Base-by-base conservation (phyloP, 352 stramenopile species). In the Globisporangium middletonii region DNA sequence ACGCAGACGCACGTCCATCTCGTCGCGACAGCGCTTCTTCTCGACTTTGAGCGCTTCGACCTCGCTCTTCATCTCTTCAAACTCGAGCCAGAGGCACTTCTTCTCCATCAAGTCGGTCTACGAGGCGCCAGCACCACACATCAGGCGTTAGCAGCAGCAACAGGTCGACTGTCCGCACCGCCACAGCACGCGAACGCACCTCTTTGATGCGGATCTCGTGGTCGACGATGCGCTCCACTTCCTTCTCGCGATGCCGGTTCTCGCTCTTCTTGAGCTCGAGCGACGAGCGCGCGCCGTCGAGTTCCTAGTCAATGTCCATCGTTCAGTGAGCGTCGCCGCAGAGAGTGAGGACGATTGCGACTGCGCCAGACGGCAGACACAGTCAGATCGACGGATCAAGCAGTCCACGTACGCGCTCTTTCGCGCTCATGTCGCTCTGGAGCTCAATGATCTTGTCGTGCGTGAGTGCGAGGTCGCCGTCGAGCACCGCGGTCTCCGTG, bases 211-310 rank as follows among this genome's bases (percentile, higher is more conserved):
- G 82, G 16, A 69, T 67, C 67, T 95, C 82, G 53, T 95, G 84
- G 52, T 92, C 78, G 19, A 87, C 70, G 57, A 95, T 89, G 4
- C 83, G 76, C 51, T 95, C 81, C 28, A 94, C 86, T 50, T 95
- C 86, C 33, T 86, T 88, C 56, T 95, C 62, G n/a, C 83, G 77
- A 57, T 92, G 77, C 0, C 50, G 65, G 45, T 92, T 94, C 46
- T 95, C 86, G 35, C 73, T 92, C 63, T 88, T 91, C 64, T 93
- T 95, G 7, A 90, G 64, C 41, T 94, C 83, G 13, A 95, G 59
- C 12, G 80, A 79, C 2, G 77, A 67, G 5, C 76, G 74, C 13
- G 69, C 71, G 43, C 77, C 68, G 30, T 92, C 80, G 26, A 95
- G 42, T 72, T 92, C 72, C 74, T 91, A 59, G 47, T 37, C 35